A percentile compares a stretch with the other conserved stretches of the same genome.
Conservation (phyloP, 805 yeast genomes). For the Maudiozyma turicensis region DNA sequence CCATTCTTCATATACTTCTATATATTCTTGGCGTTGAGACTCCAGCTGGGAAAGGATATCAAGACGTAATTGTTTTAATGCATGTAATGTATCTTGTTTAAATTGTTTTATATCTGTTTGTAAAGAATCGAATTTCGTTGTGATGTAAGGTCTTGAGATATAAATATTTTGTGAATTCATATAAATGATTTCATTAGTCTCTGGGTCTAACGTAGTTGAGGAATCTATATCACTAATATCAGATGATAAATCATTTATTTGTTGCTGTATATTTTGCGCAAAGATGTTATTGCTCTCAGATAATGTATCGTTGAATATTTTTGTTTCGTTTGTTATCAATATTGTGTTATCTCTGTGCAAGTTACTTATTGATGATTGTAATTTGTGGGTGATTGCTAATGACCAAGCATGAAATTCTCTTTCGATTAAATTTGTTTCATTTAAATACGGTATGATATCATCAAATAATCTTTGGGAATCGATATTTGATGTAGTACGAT, state of each 20-base stretch:
- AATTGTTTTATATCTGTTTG: neutral
- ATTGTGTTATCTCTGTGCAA: neutral
- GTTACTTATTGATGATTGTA: neutral
- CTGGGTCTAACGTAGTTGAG: conserved; percentile 17
- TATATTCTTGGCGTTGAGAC: conserved; percentile 33
- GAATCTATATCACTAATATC: conserved; percentile 30
- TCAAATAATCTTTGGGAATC: neutral
- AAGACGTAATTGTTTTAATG: neutral
- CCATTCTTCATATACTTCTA: conserved; percentile 66
- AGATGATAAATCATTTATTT: neutral
- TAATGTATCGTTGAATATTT: neutral
- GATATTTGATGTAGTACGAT: no score
- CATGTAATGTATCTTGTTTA: neutral
- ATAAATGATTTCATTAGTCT: conserved; percentile 18
- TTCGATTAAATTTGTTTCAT: neutral
- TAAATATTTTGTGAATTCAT: conserved; percentile 27
- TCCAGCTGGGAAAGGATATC: neutral
- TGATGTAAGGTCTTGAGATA: conserved; percentile 38
- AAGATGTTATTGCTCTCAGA: neutral
- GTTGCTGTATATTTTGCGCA: neutral
- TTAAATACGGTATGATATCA: neutral
- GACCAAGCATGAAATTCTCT: conserved; percentile 5
- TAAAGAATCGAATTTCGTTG: neutral
- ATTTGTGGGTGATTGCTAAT: conserved; percentile 1
- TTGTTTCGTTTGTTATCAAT: neutral